phyloP scores from a whole-genome alignment of 257 asterid genomes.

The Rubia yunnanensis region DNA sequence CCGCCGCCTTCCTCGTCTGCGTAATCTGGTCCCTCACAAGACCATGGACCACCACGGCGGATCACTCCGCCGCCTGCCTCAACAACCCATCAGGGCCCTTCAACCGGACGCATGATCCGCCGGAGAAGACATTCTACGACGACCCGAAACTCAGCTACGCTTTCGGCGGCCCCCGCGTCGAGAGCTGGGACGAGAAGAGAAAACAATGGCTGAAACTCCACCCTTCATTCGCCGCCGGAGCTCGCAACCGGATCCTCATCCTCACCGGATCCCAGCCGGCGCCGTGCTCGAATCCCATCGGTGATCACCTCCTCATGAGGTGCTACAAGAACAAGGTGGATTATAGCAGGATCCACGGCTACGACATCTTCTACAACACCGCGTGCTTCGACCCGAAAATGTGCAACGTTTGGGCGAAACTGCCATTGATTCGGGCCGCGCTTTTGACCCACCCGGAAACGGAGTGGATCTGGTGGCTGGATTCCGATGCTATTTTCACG shows the following conservation, averaged over 20 bases:
- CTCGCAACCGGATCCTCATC: conserved; percentile 36
- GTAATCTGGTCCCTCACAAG: conserved; percentile 27
- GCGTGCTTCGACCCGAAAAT: conserved; percentile 16
- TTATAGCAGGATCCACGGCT: conserved; percentile 51
- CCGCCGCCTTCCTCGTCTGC: conserved; percentile 21
- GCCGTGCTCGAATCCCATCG: conserved; percentile 47
- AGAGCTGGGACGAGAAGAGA: conserved; percentile 61
- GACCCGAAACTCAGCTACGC: conserved; percentile 48
- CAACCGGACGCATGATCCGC: conserved; percentile 25
- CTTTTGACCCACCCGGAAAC: conserved; percentile 17
- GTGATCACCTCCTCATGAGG: conserved; percentile 52
- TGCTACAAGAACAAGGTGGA: conserved; percentile 69
- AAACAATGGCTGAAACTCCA: conserved; percentile 44
- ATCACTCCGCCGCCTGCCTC: background rate
- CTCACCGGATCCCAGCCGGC: conserved; percentile 65
- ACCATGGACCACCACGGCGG: conserved; percentile 21
- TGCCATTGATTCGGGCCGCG: conserved; percentile 4
- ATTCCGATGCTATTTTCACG: conserved; percentile 15
- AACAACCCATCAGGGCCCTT: background rate
- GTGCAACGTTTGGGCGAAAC: conserved; percentile 15
- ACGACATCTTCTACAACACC: conserved; percentile 48
- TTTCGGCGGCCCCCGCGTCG: conserved; percentile 32
- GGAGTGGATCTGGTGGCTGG: conserved; percentile 19
- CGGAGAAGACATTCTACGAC: conserved; percentile 50
- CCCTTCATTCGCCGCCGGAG: conserved; percentile 19